Base-by-base conservation (phyloP, 2,329 filamentous ascomycete species). In the Zopfia rhizophila region DNA sequence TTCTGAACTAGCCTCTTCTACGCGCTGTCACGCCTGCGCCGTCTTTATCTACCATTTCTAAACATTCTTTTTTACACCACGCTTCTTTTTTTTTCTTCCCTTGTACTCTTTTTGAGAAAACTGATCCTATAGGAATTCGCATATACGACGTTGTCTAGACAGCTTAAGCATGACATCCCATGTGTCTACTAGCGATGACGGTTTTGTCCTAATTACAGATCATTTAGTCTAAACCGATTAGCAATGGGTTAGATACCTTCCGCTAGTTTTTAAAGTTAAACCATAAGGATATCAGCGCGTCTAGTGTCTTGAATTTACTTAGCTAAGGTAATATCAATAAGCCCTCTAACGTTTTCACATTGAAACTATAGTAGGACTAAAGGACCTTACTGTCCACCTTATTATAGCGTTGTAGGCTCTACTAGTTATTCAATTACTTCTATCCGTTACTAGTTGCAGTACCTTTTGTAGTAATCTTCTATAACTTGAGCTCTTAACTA, bases 401-500 rank as follows among this genome's bases (percentile, higher is more conserved):
- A 36, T 41, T n/a, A 24, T 6, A 13, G 29, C 33, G 14, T 29
- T 44, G 16, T 16, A 21, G 24, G 17, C 55, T 35, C 45, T 56
- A 28, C 48, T 41, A 17, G 18, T 22, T 6, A 14, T 22, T 28
- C 30, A 16, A 35, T 40, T 28, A n/a, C 48, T 53, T 11, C 13
- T 33, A 35, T 46, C 27, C 38, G 18, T 38, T 23, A n/a, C n/a
- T 17, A 29, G 31, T 35, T 18, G 28, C n/a, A 43, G 13, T 33
- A 27, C 38, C 32, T 40, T 55, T 27, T 45, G n/a, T n/a, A n/a
- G 32, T 38, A 45, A 65, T 48, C 48, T 69, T 7, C 49, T 28
- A 29, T 51, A 17, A 29, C 56, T 67, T 21, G 57, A 35, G n/a
- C n/a, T n/a, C n/a, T n/a, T n/a, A n/a, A n/a, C n/a, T n/a, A 39